Evolutionary conservation across 140 eudicot genomes (phyloP).

Genomic region (Eryngium alpinum): DNA sequence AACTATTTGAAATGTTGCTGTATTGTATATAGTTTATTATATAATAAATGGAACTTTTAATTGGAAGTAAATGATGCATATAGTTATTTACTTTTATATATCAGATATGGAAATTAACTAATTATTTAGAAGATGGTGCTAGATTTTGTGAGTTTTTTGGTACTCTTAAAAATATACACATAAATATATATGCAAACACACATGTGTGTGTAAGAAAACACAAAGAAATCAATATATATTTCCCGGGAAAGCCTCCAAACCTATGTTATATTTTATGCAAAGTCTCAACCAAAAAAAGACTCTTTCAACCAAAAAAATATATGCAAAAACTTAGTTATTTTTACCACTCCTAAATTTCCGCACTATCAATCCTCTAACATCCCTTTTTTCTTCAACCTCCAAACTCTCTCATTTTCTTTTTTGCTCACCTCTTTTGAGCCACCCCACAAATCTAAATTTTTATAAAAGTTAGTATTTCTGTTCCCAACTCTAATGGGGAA

Average conservation of each 20-base stretch:
- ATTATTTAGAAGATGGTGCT: too few species aligned
- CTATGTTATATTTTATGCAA: not conserved
- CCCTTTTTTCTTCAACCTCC: slow-evolving; percentile 7
- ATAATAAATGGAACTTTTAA: too few species aligned
- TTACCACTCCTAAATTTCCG: not conserved
- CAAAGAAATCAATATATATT: not conserved
- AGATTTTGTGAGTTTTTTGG: too few species aligned
- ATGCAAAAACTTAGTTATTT: not conserved
- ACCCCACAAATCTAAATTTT: not conserved
- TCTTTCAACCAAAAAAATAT: not conserved
- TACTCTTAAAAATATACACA: too few species aligned
- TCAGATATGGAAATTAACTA: too few species aligned
- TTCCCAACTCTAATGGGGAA: not conserved
- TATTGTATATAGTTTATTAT: too few species aligned
- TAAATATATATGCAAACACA: too few species aligned
- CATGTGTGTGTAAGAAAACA: not conserved
- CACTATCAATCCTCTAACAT: slow-evolving; percentile 4
- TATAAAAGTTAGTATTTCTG: not conserved
- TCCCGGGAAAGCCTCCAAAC: not conserved
- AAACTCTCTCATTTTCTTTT: not conserved
- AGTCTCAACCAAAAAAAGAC: not conserved
- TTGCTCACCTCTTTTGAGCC: slow-evolving; percentile 8
- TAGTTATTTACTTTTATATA: too few species aligned
- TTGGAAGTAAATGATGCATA: too few species aligned
- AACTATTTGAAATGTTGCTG: too few species aligned